Evolutionary conservation across 116 monocot species (phyloP).

Genomic region (Cymodocea nodosa): DNA sequence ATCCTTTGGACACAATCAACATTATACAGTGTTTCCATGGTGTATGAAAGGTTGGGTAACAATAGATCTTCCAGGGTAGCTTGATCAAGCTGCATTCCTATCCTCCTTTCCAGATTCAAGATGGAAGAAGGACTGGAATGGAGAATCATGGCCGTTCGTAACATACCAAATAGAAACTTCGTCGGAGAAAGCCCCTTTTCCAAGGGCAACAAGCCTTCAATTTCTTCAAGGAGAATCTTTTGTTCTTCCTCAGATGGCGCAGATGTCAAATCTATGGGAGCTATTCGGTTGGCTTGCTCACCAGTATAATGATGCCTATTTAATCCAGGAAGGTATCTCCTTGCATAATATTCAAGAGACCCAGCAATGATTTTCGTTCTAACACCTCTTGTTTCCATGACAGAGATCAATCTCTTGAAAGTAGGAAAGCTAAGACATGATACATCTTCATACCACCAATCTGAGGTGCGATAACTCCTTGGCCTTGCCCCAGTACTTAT

Average conservation of each 20-base stretch:
- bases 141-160: conserved; percentile 11
- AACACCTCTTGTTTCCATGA: conserved; percentile 6
- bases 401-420: conserved; percentile 18
- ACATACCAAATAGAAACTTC: conserved; percentile 10
- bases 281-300: conserved; percentile 5
- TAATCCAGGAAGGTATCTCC: conserved; percentile 51
- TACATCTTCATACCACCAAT: conserved; percentile 89
- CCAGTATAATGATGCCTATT: conserved; percentile 24
- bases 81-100: conserved; percentile 14
- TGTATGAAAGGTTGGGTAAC: conserved; percentile 26
- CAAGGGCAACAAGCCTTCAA: conserved; percentile 7
- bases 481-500: conserved; percentile 74
- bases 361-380: conserved; percentile 39
- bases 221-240: conserved; percentile 13
- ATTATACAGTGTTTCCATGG: conserved; percentile 59
- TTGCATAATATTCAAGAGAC: conserved; percentile 47
- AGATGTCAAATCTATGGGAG: conserved; percentile 11
- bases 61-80: conserved; percentile 14
- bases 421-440: conserved; percentile 44
- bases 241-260: conserved; percentile 37
- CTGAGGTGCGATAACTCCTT: conserved; percentile 25
- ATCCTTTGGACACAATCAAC: conserved; percentile 65
- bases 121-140: conserved; percentile 1
- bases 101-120: conserved; percentile 8
- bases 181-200: conserved; percentile 6